Conservation (phyloP, 73 alveolate species). For the Paramecium octaurelia region DNA sequence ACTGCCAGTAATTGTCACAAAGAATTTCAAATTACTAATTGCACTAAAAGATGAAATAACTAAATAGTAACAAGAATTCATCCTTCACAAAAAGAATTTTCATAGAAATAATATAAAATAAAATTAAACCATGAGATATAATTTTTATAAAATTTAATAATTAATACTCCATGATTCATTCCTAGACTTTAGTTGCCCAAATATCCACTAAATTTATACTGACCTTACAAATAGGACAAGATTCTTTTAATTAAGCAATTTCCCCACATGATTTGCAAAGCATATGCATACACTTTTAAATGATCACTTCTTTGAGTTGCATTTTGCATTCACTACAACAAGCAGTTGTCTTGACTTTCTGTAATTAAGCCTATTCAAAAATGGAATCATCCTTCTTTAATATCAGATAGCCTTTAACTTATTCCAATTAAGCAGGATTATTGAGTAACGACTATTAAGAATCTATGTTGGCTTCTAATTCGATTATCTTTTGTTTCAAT, state of each 20-base stretch:
- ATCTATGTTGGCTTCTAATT: neutral
- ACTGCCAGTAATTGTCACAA: neutral
- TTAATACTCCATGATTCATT: neutral
- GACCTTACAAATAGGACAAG: conserved; percentile 6
- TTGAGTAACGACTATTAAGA: neutral
- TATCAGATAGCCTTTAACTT: neutral
- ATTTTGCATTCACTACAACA: conserved; percentile 24
- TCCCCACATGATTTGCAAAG: conserved; percentile 13
- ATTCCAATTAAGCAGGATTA: conserved; percentile 5
- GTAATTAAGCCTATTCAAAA: neutral
- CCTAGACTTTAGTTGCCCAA: neutral
- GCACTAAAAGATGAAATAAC: neutral
- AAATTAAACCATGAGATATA: neutral
- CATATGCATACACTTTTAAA: conserved; percentile 16
- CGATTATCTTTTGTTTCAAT: neutral
- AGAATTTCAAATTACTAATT: neutral
- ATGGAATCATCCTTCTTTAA: neutral
- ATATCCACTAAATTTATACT: neutral
- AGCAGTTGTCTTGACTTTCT: neutral
- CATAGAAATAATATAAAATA: too few relatives aligned
- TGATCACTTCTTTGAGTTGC: neutral
- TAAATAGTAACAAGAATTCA: neutral
- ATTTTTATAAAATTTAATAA: neutral
- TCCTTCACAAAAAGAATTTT: neutral
- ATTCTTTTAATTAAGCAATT: neutral